Conservation (phyloP, 352 stramenopile species). For the Blastocystis sp. region DNA sequence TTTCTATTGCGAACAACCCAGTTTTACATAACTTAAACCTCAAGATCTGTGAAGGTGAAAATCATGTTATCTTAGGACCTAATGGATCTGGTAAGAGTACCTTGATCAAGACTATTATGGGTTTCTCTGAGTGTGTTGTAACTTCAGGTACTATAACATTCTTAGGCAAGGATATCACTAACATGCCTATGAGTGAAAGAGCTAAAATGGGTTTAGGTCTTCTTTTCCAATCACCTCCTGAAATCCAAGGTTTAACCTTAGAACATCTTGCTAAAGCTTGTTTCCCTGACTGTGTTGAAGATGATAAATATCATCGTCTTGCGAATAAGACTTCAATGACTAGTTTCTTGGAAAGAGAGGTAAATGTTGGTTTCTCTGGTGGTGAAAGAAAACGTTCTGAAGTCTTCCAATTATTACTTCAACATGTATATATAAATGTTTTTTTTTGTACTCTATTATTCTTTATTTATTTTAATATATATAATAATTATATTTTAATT, state of each 20-base stretch:
- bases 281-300: slow-evolving; percentile 4
- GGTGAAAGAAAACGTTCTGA: slow-evolving; percentile 34
- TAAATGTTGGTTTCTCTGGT: slow-evolving; percentile 34
- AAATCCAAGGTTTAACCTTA: slow-evolving; percentile 25
- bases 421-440: too few species aligned
- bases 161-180: slow-evolving; percentile 19
- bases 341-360: slow-evolving; percentile 7
- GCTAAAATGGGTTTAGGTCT: slow-evolving; percentile 31
- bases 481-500: too few species aligned
- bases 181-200: background rate
- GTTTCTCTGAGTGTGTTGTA: slow-evolving; percentile 30
- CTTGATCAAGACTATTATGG: slow-evolving; percentile 35
- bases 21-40: slow-evolving; percentile 27
- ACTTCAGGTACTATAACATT: slow-evolving; percentile 27
- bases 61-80: slow-evolving; percentile 33
- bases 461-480: too few species aligned
- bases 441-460: too few species aligned
- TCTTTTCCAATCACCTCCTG: slow-evolving; percentile 33
- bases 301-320: slow-evolving; percentile 20
- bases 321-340: slow-evolving; percentile 25
- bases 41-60: slow-evolving; percentile 11
- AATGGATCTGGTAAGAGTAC: slow-evolving; percentile 37
- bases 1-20: slow-evolving; percentile 27
- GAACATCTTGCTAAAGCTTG: slow-evolving; percentile 5
- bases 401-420: slow-evolving; percentile 32